Conservation (phyloP, 345 rosid genomes). For the Murraya paniculata region DNA sequence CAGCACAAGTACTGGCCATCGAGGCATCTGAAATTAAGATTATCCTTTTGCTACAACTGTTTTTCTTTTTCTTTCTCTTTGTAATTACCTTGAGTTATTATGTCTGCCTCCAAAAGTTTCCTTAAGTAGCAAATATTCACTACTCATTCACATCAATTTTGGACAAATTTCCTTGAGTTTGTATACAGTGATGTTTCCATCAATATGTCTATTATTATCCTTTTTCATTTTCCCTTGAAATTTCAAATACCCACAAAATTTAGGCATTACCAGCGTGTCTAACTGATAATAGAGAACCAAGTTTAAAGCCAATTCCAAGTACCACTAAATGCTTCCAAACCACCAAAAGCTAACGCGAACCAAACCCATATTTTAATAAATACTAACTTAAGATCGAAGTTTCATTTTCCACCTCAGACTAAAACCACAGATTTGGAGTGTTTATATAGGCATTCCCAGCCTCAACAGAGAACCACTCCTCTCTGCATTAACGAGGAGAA, state of each 20-base stretch:
- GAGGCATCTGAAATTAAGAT: not conserved
- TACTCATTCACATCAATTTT: not conserved
- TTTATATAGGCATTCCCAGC: conserved; percentile 11
- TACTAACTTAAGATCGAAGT: not conserved
- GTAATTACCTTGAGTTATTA: not conserved
- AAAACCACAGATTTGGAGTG: not conserved
- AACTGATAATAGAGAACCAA: not conserved
- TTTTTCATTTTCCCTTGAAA: not conserved
- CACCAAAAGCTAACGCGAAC: not conserved
- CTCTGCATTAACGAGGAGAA: conserved; percentile 7
- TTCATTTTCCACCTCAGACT: not conserved
- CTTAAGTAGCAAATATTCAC: not conserved
- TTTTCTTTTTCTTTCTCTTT: not conserved
- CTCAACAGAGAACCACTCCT: conserved; percentile 10
- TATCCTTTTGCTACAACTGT: not conserved
- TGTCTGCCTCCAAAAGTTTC: not conserved
- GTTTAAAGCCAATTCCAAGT: not conserved
- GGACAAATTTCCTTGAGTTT: not conserved
- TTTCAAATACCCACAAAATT: not conserved
- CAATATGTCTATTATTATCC: not conserved
- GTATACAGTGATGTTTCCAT: not conserved
- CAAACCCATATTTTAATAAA: not conserved
- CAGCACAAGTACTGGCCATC: not conserved
- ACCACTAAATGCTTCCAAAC: not conserved
- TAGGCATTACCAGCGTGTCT: not conserved